These are phyloP conservation scores for Zopfochytrium polystomum DNA, from an alignment of 371 early-diverging fungal species.

Conservation along the genomic window DNA sequence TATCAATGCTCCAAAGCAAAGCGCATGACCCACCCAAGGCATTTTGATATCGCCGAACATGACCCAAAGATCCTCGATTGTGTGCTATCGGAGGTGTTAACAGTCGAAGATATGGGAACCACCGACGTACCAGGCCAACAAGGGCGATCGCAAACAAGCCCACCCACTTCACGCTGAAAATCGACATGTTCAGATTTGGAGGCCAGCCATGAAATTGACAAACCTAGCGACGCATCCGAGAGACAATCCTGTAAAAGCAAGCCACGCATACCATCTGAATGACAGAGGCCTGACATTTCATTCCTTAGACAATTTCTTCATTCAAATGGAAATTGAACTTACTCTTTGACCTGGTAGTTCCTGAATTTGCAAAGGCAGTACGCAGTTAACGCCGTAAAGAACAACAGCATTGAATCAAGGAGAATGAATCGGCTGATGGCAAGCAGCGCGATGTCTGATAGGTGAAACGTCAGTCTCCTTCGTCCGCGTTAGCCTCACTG, in stretches of 20 bases:
- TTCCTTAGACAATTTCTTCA: no score
- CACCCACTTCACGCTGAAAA: constrained; percentile 97
- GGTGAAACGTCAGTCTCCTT: no score
- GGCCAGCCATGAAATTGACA: no score
- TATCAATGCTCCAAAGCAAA: constrained; percentile 2
- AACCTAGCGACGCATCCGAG: constrained; percentile 85
- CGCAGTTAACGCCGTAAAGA: constrained; percentile 79
- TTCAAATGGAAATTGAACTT: no score
- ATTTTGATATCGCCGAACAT: constrained; percentile 82
- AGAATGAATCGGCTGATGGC: constrained; percentile 92
- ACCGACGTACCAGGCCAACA: constrained; percentile 73
- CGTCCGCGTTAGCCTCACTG: neutral
- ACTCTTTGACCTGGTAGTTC: constrained; percentile 49
- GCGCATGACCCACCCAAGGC: constrained; percentile 63
- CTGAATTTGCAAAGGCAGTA: constrained; percentile 70
- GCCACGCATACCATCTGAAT: constrained; percentile 81
- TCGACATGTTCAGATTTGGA: constrained; percentile 58
- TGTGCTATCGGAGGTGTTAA: no score
- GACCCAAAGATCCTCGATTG: constrained; percentile 91
- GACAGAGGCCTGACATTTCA: constrained; percentile 81
- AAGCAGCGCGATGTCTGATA: constrained; percentile 73
- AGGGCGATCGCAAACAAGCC: constrained; percentile 94
- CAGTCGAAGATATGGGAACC: neutral
- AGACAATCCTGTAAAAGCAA: constrained; percentile 83
- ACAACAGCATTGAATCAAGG: constrained; percentile 92